Conservation (phyloP, 148 eudicot genomes). For the Camellia sinensis region DNA sequence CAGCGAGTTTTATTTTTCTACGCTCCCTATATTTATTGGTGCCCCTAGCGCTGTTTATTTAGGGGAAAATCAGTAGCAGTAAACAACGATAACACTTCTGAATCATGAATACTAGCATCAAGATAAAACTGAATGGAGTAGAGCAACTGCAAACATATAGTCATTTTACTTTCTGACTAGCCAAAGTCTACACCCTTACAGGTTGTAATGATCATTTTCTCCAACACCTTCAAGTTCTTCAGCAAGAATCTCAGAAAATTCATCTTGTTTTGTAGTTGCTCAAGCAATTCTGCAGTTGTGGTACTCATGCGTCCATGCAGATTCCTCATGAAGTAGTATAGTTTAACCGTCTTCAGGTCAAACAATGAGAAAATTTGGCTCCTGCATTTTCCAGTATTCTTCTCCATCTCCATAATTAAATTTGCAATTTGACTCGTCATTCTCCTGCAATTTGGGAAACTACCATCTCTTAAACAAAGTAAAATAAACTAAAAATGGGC, state of each 20-base stretch:
- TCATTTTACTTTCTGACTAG: neutral
- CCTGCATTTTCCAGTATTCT: neutral
- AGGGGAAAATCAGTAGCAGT: no score
- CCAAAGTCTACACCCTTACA: neutral
- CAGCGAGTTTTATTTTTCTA: no score
- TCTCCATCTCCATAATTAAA: neutral
- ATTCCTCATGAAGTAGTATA: conserved; percentile 10
- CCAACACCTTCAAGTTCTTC: neutral
- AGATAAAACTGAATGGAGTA: neutral
- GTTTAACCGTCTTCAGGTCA: conserved; percentile 11
- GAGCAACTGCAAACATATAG: neutral
- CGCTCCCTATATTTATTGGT: no score
- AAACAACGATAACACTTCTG: no score
- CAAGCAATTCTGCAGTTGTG: neutral
- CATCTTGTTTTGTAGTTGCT: conserved; percentile 4
- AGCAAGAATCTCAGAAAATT: conserved; percentile 7
- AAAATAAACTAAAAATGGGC: neutral
- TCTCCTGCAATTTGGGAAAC: neutral
- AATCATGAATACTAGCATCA: neutral
- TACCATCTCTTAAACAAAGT: neutral
- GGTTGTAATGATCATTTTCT: conserved; percentile 14
- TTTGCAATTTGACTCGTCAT: neutral
- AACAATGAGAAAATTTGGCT: neutral
- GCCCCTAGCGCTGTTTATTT: no score
- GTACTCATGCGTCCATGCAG: neutral